Evolutionary conservation across 1,284 basidiomycete genomes (phyloP).

Genomic region (Cutaneotrichosporon cyanovorans): DNA sequence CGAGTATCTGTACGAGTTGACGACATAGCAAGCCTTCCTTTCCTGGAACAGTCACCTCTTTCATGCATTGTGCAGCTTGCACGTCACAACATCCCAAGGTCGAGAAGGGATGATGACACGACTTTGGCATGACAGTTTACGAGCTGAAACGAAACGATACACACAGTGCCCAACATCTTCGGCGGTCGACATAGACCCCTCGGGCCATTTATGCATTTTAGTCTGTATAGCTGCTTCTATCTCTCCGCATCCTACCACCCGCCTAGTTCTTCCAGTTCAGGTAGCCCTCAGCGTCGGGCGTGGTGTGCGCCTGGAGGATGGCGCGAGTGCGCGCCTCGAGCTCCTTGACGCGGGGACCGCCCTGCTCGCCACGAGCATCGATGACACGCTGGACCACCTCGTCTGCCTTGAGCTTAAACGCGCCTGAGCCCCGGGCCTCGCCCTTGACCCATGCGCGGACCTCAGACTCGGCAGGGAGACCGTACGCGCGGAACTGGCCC

Average conservation of each 20-base stretch:
- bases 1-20: conserved; percentile 64
- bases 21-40: conserved; percentile 15
- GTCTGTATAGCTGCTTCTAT: conserved; percentile 7
- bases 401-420: conserved; percentile 38
- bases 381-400: conserved; percentile 36
- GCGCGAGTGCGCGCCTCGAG: conserved; percentile 24
- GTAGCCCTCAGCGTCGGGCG: conserved; percentile 35
- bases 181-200: conserved; percentile 1
- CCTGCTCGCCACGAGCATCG: conserved; percentile 23
- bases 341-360: conserved; percentile 23
- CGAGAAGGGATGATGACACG: too few species aligned
- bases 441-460: conserved; percentile 36
- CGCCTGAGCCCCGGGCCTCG: conserved; percentile 34
- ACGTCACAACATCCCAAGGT: too few species aligned
- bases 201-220: background rate
- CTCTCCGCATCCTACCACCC: background rate
- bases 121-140: too few species aligned
- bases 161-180: too few species aligned
- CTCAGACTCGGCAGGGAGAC: conserved; percentile 37
- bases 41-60: background rate
- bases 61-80: background rate
- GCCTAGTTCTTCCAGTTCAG: conserved; percentile 28
- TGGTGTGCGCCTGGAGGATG: conserved; percentile 27
- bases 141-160: too few species aligned
- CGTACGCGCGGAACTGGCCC: conserved; percentile 42